A percentile compares a stretch with the other conserved stretches of the same genome.
phyloP scores from a whole-genome alignment of 148 eudicot species.

The Persicaria maculosa region DNA sequence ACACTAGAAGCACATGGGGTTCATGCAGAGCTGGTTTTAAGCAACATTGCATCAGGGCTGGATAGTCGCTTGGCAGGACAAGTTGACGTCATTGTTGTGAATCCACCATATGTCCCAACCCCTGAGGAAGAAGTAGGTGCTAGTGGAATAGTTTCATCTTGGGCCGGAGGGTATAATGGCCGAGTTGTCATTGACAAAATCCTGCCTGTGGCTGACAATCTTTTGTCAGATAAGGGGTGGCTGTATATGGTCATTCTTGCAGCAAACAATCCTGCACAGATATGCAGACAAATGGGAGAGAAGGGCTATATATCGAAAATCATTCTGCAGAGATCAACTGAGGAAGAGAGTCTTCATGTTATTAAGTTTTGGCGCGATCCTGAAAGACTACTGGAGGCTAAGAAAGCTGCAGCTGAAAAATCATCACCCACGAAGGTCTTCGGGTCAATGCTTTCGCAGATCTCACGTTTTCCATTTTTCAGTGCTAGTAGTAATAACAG shows the following conservation, averaged over 20 bases:
- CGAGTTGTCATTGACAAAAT: constrained; percentile 77
- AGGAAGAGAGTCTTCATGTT: constrained; percentile 79
- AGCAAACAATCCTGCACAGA: constrained; percentile 63
- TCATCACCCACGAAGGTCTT: not conserved
- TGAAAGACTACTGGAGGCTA: constrained; percentile 32
- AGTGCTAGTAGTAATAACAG: not conserved
- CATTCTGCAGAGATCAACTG: constrained; percentile 80
- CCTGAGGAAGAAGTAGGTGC: constrained; percentile 91
- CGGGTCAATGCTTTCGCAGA: constrained; percentile 5
- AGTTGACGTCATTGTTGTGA: constrained; percentile 82
- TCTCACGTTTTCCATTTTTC: constrained; percentile 5
- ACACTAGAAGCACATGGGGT: constrained; percentile 73
- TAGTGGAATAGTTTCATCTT: constrained; percentile 67
- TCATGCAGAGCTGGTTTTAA: constrained; percentile 63
- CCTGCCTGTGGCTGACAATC: constrained; percentile 66
- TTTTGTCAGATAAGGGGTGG: constrained; percentile 86
- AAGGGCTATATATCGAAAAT: constrained; percentile 77
- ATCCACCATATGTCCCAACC: constrained; percentile 97
- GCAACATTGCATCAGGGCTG: constrained; percentile 69
- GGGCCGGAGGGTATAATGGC: constrained; percentile 99
- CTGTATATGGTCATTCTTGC: constrained; percentile 67
- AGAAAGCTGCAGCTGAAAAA: constrained; percentile 16
- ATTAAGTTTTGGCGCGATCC: constrained; percentile 90
- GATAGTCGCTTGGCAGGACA: constrained; percentile 47
- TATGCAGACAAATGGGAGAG: constrained; percentile 70